phyloP scores from a whole-genome alignment of 352 stramenopile species.

The Pythium sukuiense region DNA sequence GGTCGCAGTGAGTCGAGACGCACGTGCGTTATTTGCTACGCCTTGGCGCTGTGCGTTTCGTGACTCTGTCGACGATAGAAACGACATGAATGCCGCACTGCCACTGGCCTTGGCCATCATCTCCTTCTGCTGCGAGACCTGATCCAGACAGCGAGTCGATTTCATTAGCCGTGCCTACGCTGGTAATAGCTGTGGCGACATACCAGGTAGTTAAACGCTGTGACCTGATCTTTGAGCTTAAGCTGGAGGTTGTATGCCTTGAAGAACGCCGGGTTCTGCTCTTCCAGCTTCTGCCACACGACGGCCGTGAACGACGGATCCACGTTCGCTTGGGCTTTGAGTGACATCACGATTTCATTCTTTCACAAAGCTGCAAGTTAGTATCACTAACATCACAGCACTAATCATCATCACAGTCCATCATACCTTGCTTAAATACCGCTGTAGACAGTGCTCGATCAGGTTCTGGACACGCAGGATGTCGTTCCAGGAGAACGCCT shows the following conservation, averaged over 20 bases:
- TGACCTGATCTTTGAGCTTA: conserved; percentile 89
- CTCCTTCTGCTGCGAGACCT: conserved; percentile 73
- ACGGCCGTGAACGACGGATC: conserved; percentile 81
- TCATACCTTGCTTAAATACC: conserved; percentile 87
- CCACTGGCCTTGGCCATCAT: conserved; percentile 50
- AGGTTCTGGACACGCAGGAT: conserved; percentile 89
- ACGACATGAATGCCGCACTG: conserved; percentile 30
- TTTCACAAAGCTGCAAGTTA: not conserved
- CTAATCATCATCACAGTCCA: not conserved
- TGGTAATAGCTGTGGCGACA: not conserved
- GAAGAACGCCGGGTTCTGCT: conserved; percentile 91
- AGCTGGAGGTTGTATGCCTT: conserved; percentile 81
- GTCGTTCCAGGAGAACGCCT: conserved; percentile 85
- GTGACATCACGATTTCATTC: conserved; percentile 60
- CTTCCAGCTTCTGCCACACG: conserved; percentile 91
- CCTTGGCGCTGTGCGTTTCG: conserved; percentile 24
- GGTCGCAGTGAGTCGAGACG: not conserved
- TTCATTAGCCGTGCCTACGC: too few species aligned
- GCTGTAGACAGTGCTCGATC: conserved; percentile 89
- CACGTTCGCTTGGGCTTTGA: conserved; percentile 79
- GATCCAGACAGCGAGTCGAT: not conserved
- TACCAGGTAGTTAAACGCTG: conserved; percentile 92
- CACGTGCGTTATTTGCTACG: conserved; percentile 15
- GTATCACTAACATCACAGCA: too few species aligned
- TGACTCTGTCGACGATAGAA: conserved; percentile 18